phyloP scores from a whole-genome alignment of 2,329 filamentous ascomycete genomes.

The Penicillium sp. region DNA sequence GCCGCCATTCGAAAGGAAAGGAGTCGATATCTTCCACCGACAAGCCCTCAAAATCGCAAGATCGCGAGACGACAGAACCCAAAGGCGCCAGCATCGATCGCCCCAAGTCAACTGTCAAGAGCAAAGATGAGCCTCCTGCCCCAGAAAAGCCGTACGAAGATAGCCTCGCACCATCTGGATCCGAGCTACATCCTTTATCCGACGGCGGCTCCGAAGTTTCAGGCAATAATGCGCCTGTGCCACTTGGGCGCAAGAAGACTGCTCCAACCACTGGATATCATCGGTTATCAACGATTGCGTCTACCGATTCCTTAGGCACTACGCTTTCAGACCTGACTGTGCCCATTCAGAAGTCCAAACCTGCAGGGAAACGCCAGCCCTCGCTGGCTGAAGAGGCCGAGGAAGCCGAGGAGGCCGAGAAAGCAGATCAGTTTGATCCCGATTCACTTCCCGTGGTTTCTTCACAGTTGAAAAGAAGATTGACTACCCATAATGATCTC shows the following conservation, averaged over 20 bases:
- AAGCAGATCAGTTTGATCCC: conserved; percentile 47
- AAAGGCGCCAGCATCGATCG: conserved; percentile 28
- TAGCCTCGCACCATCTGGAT: conserved; percentile 30
- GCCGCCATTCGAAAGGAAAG: conserved; percentile 24
- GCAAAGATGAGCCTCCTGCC: conserved; percentile 15
- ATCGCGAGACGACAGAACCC: conserved; percentile 1
- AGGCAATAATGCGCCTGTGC: conserved; percentile 40
- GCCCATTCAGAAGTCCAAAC: conserved; percentile 1
- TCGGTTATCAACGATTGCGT: conserved; percentile 60
- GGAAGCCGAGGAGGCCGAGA: conserved; percentile 31
- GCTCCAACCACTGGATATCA: conserved; percentile 57
- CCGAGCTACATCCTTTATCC: conserved; percentile 34
- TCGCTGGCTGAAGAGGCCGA: conserved; percentile 13
- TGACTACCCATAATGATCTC: conserved; percentile 90
- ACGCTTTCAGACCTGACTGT: conserved; percentile 22
- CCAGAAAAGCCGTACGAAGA: conserved; percentile 22
- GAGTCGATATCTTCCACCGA: conserved; percentile 16
- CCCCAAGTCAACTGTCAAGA: conserved; percentile 14
- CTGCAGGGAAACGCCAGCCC: neutral
- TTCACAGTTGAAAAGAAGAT: conserved; percentile 64
- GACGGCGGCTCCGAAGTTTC: conserved; percentile 40
- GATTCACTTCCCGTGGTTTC: conserved; percentile 49
- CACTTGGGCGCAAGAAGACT: conserved; percentile 44
- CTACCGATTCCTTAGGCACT: conserved; percentile 54
- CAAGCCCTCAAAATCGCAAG: conserved; percentile 11